Evolutionary conservation across 371 early-diverging fungal species (phyloP), one percentile per base, ranked within the genome.

Genomic region (Zychaea mexicana): DNA sequence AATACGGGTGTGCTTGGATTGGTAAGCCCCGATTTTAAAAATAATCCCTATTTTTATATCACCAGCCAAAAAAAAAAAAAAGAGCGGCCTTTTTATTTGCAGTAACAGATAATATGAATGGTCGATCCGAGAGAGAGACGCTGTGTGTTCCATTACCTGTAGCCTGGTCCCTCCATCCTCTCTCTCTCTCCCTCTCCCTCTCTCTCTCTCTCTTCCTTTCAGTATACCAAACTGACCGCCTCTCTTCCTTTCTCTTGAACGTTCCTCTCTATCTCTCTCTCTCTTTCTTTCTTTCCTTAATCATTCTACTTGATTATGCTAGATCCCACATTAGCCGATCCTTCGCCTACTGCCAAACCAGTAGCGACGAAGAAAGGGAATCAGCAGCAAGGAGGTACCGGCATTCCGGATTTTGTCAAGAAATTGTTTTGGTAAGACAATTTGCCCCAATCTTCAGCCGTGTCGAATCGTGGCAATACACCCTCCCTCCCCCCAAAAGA

Each of bases 391-490:
- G 45, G 57, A 47, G 62, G 62, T 42, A 52, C 52, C 36, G 60
- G 61, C 62, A 74, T 76, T 57, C 81, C 81, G 39, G 81, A 81
- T 46, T 81, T 81, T 65, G 81, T 81, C 26, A 81, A 81, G 53
- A 81, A 81, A 47, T 54, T 81, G 12, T 81, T 78, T 67, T 65
- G 74, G 81, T 76, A 75, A 42, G n/a, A n/a, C n/a, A n/a, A n/a
- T n/a, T n/a, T n/a, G n/a, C n/a, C n/a, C n/a, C n/a, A n/a, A n/a
- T n/a, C n/a, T n/a, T n/a, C n/a, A n/a, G n/a, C n/a, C 32, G 60
- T 42, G n/a, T 39, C 28, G 19, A 32, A 42, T 49, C 59, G 28
- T 13, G 27, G n/a, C n/a, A n/a, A n/a, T n/a, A n/a, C n/a, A n/a
- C n/a, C n/a, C n/a, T n/a, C n/a, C n/a, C n/a, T n/a, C n/a, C n/a